Evolutionary conservation across 495 filamentous ascomycete genomes (phyloP), one percentile per base, ranked within the genome.

Genomic region (Podospora sp.): DNA sequence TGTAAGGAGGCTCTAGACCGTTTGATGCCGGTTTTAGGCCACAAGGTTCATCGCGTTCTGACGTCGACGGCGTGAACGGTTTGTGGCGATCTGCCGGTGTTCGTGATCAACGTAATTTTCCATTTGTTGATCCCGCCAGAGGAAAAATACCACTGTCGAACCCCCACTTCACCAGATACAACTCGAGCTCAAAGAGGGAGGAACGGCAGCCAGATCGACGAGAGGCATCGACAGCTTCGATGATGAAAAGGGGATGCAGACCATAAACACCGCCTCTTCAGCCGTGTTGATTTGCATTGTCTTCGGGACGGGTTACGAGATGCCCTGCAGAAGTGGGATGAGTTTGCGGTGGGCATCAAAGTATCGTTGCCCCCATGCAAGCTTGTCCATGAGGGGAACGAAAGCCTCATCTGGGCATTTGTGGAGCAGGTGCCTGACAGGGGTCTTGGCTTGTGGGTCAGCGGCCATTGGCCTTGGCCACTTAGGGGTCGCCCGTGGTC

Each of bases 391-490:
- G 33, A 36, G 33, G 33, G 33, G 21, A n/a, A n/a, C n/a, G n/a
- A n/a, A n/a, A n/a, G n/a, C 59, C 12, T 22, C 20, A 9, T 46
- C 33, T 25, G 49, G 9, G 33, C 29, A 33, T 29, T 27, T 26
- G 25, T 7, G n/a, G 46, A 27, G 60, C 6, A 46, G 64, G 65
- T 60, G 52, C 56, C 57, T 60, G 57, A 36, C 60, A 36, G 25
- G 57, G 65, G 12, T 46, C 14, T 29, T 50, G 60, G 60, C 27
- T 64, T 60, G 58, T 61, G 35, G 40, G 36, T 49, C 40, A 12
- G 62, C 67, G 56, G 46, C 49, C 35, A 51, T 16, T 27, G 53
- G 11, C 14, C 35, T 16, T n/a, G 40, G 63, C 62, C 62, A 64
- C 49, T 65, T 22, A 56, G 26, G 36, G 22, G 26, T 25, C 35